These are phyloP conservation scores for Pseudozyma sp. DNA, from an alignment of 1,284 basidiomycete species.

Conservation along the genomic window DNA sequence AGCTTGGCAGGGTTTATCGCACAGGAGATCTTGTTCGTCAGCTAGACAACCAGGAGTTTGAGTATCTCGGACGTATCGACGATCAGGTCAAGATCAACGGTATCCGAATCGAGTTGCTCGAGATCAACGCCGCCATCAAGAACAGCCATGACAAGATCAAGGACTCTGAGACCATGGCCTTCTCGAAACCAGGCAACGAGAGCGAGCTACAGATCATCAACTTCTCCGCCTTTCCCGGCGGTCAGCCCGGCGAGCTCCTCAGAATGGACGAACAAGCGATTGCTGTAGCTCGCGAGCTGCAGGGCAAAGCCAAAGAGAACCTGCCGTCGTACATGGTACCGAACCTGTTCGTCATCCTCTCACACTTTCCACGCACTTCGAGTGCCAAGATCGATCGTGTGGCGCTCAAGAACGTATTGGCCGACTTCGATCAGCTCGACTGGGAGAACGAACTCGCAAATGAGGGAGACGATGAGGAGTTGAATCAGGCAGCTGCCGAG, in stretches of 20 bases:
- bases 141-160: constrained; percentile 56
- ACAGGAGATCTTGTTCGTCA: constrained; percentile 67
- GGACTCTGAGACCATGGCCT: constrained; percentile 65
- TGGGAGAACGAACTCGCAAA: constrained; percentile 63
- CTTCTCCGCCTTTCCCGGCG: constrained; percentile 63
- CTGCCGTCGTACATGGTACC: constrained; percentile 68
- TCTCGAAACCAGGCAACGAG: constrained; percentile 48
- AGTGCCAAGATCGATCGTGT: constrained; percentile 70
- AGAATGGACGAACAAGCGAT: constrained; percentile 55
- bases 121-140: constrained; percentile 70
- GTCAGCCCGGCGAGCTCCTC: constrained; percentile 28
- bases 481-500: constrained; percentile 23
- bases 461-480: constrained; percentile 26
- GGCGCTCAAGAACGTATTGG: constrained; percentile 62
- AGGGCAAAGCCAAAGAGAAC: constrained; percentile 41
- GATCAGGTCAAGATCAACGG: constrained; percentile 70
- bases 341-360: constrained; percentile 67
- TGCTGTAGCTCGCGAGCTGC: constrained; percentile 51
- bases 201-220: constrained; percentile 66
- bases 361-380: constrained; percentile 68
- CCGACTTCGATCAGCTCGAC: constrained; percentile 55
- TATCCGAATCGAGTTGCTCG: constrained; percentile 69
- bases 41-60: constrained; percentile 66
- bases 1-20: constrained; percentile 63
- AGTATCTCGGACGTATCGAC: constrained; percentile 70